phyloP scores from a whole-genome alignment of 345 rosid genomes.

The Euclidium syriacum region DNA sequence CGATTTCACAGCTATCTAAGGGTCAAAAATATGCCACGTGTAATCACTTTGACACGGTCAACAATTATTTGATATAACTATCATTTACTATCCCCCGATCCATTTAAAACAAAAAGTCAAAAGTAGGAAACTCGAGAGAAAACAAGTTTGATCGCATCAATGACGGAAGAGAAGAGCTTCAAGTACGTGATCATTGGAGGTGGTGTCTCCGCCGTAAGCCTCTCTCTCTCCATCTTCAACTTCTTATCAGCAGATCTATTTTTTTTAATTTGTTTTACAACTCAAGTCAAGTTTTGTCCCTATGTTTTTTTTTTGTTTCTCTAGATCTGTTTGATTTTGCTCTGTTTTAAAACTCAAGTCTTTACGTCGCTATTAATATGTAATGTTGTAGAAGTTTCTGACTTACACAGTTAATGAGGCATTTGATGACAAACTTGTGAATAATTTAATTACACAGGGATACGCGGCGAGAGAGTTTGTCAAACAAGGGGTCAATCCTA shows the following conservation, averaged over 20 bases:
- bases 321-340: not conserved
- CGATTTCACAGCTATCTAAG: not conserved
- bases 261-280: too few species aligned
- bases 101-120: not conserved
- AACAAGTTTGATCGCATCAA: conserved; percentile 1
- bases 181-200: conserved; percentile 21
- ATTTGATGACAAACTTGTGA: too few species aligned
- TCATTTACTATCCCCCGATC: too few species aligned
- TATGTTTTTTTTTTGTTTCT: too few species aligned
- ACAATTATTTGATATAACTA: not conserved
- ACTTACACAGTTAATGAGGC: too few species aligned
- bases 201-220: conserved; percentile 14
- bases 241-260: not conserved
- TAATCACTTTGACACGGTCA: not conserved
- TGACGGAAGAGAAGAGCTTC: conserved; percentile 25
- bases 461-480: conserved; percentile 80
- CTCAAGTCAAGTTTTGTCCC: too few species aligned
- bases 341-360: too few species aligned
- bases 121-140: not conserved
- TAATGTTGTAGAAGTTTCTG: too few species aligned
- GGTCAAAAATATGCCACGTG: not conserved
- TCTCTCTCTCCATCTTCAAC: not conserved
- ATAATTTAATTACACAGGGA: conserved; percentile 9
- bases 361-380: too few species aligned
- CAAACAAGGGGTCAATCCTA: conserved; percentile 58